phyloP scores from a whole-genome alignment of 164 flowering plant genomes.

The Chimonanthus salicifolius region DNA sequence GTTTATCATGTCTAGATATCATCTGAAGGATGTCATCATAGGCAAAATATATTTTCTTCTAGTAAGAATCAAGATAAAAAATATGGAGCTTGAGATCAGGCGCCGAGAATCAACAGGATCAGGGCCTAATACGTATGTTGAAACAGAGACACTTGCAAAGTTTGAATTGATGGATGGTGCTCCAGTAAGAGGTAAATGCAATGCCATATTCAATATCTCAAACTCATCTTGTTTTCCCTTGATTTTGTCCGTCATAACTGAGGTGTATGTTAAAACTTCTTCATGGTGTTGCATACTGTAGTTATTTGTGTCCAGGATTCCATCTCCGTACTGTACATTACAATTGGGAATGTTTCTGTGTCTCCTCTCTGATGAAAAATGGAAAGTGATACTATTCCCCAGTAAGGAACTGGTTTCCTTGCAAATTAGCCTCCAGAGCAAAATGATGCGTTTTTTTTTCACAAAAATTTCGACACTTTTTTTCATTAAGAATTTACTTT shows the following conservation, averaged over 20 bases:
- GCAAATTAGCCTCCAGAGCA: too few species aligned
- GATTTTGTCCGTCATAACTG: not conserved
- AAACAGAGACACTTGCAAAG: conserved; percentile 92
- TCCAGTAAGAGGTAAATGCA: conserved; percentile 80
- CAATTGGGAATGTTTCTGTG: too few species aligned
- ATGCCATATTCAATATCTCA: not conserved
- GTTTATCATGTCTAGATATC: conserved; percentile 56
- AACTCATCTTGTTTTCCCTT: too few species aligned
- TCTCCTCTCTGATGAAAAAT: too few species aligned
- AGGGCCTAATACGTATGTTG: conserved; percentile 87
- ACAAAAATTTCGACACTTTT: too few species aligned
- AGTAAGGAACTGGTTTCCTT: too few species aligned
- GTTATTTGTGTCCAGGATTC: not conserved
- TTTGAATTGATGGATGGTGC: conserved; percentile 98
- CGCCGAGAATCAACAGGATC: conserved; percentile 98
- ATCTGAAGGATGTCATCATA: conserved; percentile 86
- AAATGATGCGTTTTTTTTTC: too few species aligned
- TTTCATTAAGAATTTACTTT: too few species aligned
- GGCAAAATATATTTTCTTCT: conserved; percentile 95
- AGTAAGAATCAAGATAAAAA: conserved; percentile 88
- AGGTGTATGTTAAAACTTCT: not conserved
- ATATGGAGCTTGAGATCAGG: conserved; percentile 96
- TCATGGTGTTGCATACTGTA: not conserved
- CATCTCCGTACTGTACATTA: too few species aligned
- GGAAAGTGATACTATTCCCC: too few species aligned